These are phyloP conservation scores for Vanrija pseudolonga DNA, from an alignment of 1,284 basidiomycete genomes.

Conservation along the genomic window DNA sequence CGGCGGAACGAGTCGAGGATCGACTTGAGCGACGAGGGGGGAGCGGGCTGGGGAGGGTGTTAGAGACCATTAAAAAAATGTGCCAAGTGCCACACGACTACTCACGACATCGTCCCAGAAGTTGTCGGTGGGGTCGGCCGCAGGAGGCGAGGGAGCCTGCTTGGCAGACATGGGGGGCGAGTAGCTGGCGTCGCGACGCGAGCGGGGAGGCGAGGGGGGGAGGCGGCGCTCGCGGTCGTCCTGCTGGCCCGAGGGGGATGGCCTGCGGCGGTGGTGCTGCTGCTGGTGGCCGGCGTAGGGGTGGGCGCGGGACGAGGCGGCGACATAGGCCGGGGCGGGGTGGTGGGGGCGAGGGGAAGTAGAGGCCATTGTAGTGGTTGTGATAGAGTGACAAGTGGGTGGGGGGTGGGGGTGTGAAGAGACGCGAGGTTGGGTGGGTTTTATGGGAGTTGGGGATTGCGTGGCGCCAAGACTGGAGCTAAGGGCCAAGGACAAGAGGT, in stretches of 20 bases:
- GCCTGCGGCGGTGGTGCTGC: neutral
- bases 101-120: slow-evolving; percentile 48
- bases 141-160: slow-evolving; percentile 18
- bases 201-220: slow-evolving; percentile 41
- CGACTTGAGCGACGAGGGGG: slow-evolving; percentile 74
- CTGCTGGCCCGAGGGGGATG: neutral
- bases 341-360: slow-evolving; percentile 3
- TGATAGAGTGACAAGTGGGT: neutral
- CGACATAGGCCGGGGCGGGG: slow-evolving; percentile 7
- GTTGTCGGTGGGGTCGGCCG: slow-evolving; percentile 21
- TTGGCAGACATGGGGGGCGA: slow-evolving; percentile 29
- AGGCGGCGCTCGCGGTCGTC: slow-evolving; percentile 12
- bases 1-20: slow-evolving; percentile 76
- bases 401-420: neutral
- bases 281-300: slow-evolving; percentile 8
- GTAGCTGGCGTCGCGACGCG: slow-evolving; percentile 30
- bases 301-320: slow-evolving; percentile 8
- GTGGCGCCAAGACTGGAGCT: no score
- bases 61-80: neutral
- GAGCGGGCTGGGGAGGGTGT: slow-evolving; percentile 28
- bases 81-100: slow-evolving; percentile 1
- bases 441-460: no score
- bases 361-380: slow-evolving; percentile 4
- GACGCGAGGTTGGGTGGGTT: neutral
- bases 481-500: no score